Percentiles rank a stretch among this genome's conserved stretches.
Evolutionary conservation across 805 yeast genomes (phyloP).

Genomic region (Jamesozyma lodderae): DNA sequence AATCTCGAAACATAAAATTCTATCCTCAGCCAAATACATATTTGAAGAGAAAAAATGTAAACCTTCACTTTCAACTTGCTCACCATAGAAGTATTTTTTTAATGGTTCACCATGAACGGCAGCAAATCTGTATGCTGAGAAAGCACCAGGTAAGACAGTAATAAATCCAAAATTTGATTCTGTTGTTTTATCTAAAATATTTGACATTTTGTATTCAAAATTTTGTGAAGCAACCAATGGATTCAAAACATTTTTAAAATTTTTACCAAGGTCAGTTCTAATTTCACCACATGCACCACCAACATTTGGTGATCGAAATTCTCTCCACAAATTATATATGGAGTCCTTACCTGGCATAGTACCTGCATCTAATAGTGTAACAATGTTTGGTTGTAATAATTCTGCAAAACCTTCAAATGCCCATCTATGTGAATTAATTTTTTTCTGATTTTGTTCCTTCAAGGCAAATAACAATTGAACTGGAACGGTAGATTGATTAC

Average conservation of each 20-base stretch:
- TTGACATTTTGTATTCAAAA: conserved; percentile 93
- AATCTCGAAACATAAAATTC: conserved; percentile 88
- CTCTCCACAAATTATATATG: conserved; percentile 81
- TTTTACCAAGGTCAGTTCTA: conserved; percentile 69
- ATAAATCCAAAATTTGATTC: conserved; percentile 93
- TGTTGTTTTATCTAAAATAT: conserved; percentile 90
- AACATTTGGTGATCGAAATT: conserved; percentile 67
- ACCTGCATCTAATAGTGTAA: conserved; percentile 86
- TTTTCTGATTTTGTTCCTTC: conserved; percentile 80
- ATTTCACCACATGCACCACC: conserved; percentile 99
- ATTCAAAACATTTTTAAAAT: conserved; percentile 48
- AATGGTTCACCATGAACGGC: conserved; percentile 82
- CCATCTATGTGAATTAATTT: conserved; percentile 96
- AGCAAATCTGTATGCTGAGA: conserved; percentile 82
- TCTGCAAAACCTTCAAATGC: conserved; percentile 89
- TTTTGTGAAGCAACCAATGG: conserved; percentile 95
- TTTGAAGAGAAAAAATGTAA: conserved; percentile 86
- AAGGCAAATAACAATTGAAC: conserved; percentile 83
- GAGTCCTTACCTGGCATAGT: conserved; percentile 83
- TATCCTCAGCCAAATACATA: conserved; percentile 95
- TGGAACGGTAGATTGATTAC: conserved; percentile 52
- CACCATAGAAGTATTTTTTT: conserved; percentile 88
- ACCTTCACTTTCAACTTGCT: conserved; percentile 55
- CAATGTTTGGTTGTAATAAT: conserved; percentile 69
- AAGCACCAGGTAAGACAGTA: conserved; percentile 92